A percentile compares a stretch with the other conserved stretches of the same genome.
Evolutionary conservation across 495 filamentous ascomycete genomes (phyloP).

Genomic region (Geoglossum glabrum): DNA sequence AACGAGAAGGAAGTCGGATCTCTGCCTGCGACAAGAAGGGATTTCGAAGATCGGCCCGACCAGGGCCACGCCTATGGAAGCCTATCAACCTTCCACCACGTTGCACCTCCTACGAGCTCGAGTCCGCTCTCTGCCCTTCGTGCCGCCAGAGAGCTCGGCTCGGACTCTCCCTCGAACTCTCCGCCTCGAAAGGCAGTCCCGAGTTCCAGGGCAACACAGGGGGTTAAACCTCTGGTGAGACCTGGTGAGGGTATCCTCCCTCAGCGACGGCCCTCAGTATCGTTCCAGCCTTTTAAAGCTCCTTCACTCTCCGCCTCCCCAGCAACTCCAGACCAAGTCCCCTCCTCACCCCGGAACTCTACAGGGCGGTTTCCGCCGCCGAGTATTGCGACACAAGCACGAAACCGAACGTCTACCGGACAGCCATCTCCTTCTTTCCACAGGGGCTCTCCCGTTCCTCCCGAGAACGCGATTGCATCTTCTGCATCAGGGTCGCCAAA

Average conservation of each 20-base stretch:
- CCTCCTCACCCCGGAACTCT: slow-evolving; percentile 42
- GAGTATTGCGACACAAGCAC: slow-evolving; percentile 37
- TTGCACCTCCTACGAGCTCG: slow-evolving; percentile 48
- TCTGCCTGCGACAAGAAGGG: slow-evolving; percentile 33
- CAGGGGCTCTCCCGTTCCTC: slow-evolving; percentile 28
- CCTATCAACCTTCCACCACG: slow-evolving; percentile 78
- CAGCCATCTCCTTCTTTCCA: slow-evolving; percentile 45
- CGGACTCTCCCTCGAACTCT: slow-evolving; percentile 33
- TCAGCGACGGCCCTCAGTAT: slow-evolving; percentile 63
- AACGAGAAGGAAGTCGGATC: slow-evolving; percentile 47
- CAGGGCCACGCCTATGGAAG: slow-evolving; percentile 75
- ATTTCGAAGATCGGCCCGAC: slow-evolving; percentile 32
- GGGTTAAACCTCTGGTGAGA: slow-evolving; percentile 38
- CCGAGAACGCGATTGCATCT: slow-evolving; percentile 37
- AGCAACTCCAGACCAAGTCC: slow-evolving; percentile 30
- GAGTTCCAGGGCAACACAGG: slow-evolving; percentile 33
- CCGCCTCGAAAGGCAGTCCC: slow-evolving; percentile 40
- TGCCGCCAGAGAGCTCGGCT: slow-evolving; percentile 35
- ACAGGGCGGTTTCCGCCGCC: slow-evolving; percentile 29
- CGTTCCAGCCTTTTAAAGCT: slow-evolving; percentile 89
- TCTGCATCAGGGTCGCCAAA: slow-evolving; percentile 53
- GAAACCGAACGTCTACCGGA: slow-evolving; percentile 44
- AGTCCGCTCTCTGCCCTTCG: slow-evolving; percentile 77
- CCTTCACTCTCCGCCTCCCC: slow-evolving; percentile 87
- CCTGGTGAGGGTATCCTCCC: slow-evolving; percentile 29